Conservation (phyloP, 73 alveolate genomes). For the Paramecium pentaurelia region DNA sequence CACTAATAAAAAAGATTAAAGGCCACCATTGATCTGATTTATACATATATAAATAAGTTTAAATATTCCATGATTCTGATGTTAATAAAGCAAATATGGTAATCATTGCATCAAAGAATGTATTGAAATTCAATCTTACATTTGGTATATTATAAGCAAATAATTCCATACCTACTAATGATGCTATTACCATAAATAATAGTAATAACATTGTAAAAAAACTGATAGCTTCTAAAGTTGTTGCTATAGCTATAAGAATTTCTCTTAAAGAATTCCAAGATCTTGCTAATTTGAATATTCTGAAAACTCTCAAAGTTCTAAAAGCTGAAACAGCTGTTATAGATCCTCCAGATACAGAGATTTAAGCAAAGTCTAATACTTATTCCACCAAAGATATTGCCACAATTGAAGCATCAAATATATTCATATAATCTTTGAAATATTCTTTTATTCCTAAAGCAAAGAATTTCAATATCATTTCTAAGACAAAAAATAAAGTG, state of each 20-base stretch:
- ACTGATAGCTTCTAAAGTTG: neutral
- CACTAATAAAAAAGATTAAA: slow-evolving; percentile 47
- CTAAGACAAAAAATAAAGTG: slow-evolving; percentile 60
- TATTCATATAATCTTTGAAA: slow-evolving; percentile 70
- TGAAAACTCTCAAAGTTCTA: slow-evolving; percentile 72
- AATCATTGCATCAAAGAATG: slow-evolving; percentile 47
- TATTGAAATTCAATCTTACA: slow-evolving; percentile 65
- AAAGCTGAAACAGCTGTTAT: slow-evolving; percentile 73
- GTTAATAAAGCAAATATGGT: slow-evolving; percentile 62
- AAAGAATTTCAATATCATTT: slow-evolving; percentile 69
- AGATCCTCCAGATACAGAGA: slow-evolving; percentile 22
- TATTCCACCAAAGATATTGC: slow-evolving; percentile 61
- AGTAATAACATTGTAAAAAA: slow-evolving; percentile 54
- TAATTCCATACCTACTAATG: slow-evolving; percentile 76
- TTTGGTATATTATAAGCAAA: slow-evolving; percentile 64
- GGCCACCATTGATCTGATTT: slow-evolving; percentile 23
- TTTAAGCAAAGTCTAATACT: slow-evolving; percentile 40
- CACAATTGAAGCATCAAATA: slow-evolving; percentile 73
- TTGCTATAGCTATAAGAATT: slow-evolving; percentile 21
- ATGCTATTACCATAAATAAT: slow-evolving; percentile 65
- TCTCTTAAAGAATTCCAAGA: slow-evolving; percentile 61
- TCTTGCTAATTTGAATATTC: slow-evolving; percentile 70
- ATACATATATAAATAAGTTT: slow-evolving; percentile 56
- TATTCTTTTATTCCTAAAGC: slow-evolving; percentile 74
- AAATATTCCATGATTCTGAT: slow-evolving; percentile 70